Evolutionary conservation across 495 filamentous ascomycete species (phyloP), one percentile per base, ranked within the genome.

Genomic region (Penicillium dipodomyicola): DNA sequence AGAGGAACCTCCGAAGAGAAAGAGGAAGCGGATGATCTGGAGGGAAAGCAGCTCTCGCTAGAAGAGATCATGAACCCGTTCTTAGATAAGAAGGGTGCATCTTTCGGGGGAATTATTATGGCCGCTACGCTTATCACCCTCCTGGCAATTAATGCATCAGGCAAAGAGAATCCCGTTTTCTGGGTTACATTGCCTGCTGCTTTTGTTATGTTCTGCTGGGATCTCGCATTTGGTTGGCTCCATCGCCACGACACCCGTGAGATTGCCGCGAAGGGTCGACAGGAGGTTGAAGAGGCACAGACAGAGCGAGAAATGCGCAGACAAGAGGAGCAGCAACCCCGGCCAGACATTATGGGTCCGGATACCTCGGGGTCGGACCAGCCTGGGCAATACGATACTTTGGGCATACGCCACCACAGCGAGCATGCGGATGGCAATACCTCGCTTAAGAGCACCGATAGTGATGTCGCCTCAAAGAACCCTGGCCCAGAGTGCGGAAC

Each of bases 11-110:
- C 78, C 1, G 82, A 80, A 37, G 79, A 81, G 51, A 65, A 79
- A 47, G 82, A 85, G 54, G 72, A 78, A 6, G 62, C 60, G 0
- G 72, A 76, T 25, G 49, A 63, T 14, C 52, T 51, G 15, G 25
- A 61, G 23, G 76, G 68, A n/a, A 77, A 82, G 50, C 63, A 77
- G 2, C 65, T 85, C 10, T 83, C 82, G 0, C 73, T 88, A 0
- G 84, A 86, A 64, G 84, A 87, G 63, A 85, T 88, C 65, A 82
- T 88, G 81, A 87, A 88, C 57, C 85, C 85, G 1, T 88, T 84
- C 61, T 58, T 88, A 12, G 85, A 88, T 63, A 86, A 84, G 64
- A 64, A 69, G 11, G 80, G 85, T 29, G 85, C 85, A 1, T 71
- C 71, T 0, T 85, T 87, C 48, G 84, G 84, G 19, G 80, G 73